A percentile compares a stretch with the other conserved stretches of the same genome.
phyloP scores from a whole-genome alignment of 805 yeast species.

The Ogataea haglerorum region DNA sequence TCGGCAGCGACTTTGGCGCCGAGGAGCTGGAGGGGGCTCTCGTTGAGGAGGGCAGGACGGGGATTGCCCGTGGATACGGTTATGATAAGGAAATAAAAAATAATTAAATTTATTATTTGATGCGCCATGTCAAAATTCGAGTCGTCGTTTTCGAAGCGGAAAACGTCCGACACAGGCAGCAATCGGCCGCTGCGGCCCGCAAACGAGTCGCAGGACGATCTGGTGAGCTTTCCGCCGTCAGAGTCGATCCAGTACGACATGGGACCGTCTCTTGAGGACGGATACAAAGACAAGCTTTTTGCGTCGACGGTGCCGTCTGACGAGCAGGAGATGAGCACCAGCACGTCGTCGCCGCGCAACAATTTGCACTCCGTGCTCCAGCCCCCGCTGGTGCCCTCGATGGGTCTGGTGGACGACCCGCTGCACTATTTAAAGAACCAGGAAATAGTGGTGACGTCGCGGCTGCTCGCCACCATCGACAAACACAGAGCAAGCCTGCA shows the following conservation, averaged over 20 bases:
- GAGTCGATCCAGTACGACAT: conserved; percentile 13
- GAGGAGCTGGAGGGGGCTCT: conserved; percentile 62
- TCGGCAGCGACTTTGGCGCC: conserved; percentile 73
- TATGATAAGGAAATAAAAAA: conserved; percentile 30
- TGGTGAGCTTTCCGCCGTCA: conserved; percentile 1
- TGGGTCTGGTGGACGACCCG: conserved; percentile 29
- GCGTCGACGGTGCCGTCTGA: conserved; percentile 3
- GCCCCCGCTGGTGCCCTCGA: conserved; percentile 18
- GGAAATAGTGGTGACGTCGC: conserved; percentile 26
- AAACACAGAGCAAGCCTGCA: conserved; percentile 30
- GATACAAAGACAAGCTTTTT: conserved; percentile 14
- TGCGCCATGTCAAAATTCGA: conserved; percentile 18
- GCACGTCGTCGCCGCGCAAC: conserved; percentile 12
- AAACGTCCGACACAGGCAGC: not conserved
- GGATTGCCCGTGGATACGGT: conserved; percentile 86
- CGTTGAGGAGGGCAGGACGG: conserved; percentile 78
- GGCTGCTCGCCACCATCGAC: conserved; percentile 24
- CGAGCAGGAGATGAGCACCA: conserved; percentile 5
- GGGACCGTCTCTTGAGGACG: conserved; percentile 24
- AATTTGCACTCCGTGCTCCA: conserved; percentile 7
- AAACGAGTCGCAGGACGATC: not conserved
- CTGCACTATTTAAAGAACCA: conserved; percentile 33
- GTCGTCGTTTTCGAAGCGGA: conserved; percentile 22
- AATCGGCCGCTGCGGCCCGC: not conserved
- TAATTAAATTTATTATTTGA: not conserved